Percentiles rank a stretch among this genome's conserved stretches.
Conservation (phyloP, 2,329 filamentous ascomycete species). For the Xylariaceae sp. region DNA sequence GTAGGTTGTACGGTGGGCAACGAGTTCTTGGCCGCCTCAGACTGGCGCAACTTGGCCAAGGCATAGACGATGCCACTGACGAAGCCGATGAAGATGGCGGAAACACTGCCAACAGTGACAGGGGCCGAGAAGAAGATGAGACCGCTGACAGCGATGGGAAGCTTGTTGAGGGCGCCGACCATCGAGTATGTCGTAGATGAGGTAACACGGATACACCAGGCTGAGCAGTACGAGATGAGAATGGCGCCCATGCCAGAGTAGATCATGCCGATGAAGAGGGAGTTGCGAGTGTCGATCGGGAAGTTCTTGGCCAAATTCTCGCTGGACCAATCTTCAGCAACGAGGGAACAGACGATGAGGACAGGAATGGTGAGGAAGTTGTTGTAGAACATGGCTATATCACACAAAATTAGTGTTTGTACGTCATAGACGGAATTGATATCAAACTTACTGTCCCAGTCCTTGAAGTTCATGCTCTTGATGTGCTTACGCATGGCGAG, state of each 20-base stretch:
- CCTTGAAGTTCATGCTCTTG: slow-evolving; percentile 99
- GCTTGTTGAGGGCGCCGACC: slow-evolving; percentile 97
- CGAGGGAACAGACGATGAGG: slow-evolving; percentile 73
- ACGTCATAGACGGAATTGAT: background rate
- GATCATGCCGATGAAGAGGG: slow-evolving; percentile 81
- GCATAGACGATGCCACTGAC: slow-evolving; percentile 89
- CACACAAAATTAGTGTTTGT: background rate
- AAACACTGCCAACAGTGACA: slow-evolving; percentile 85
- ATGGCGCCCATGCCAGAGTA: slow-evolving; percentile 90
- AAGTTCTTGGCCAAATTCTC: slow-evolving; percentile 85
- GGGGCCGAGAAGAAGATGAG: slow-evolving; percentile 94
- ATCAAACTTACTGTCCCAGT: slow-evolving; percentile 87
- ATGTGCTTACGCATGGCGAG: slow-evolving; percentile 96
- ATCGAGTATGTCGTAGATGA: slow-evolving; percentile 98
- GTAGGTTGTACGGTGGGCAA: slow-evolving; percentile 65
- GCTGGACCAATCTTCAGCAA: slow-evolving; percentile 89
- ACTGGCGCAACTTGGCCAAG: slow-evolving; percentile 79
- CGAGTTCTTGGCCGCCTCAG: slow-evolving; percentile 59
- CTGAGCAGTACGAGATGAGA: slow-evolving; percentile 99
- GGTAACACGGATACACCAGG: slow-evolving; percentile 97
- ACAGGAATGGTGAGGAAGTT: slow-evolving; percentile 95
- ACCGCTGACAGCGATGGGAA: slow-evolving; percentile 88
- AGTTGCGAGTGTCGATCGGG: slow-evolving; percentile 73
- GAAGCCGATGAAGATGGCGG: slow-evolving; percentile 88
- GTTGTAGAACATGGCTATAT: slow-evolving; percentile 97